Base-by-base conservation (phyloP, 2,329 filamentous ascomycete species). In the Dryadomyces quercus-mongolicae region DNA sequence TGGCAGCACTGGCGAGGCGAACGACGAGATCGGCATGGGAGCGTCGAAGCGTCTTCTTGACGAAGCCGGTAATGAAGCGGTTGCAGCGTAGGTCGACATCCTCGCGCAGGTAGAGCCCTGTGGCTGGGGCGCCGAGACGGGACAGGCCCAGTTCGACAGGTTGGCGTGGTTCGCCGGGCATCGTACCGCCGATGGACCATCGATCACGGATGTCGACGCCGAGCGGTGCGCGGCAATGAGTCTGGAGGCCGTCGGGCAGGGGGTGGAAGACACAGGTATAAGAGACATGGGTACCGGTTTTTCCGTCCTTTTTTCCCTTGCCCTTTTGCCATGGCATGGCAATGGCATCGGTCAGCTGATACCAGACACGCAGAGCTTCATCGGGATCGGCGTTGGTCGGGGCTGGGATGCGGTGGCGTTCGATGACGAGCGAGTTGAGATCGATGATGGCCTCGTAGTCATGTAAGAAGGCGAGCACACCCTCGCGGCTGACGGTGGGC, bases 1-100 rank as follows among this genome's bases (percentile, higher is more conserved):
- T 22, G 2, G 40, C 38, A 13, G 40, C 21, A 1, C 8, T 0
- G 49, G 16, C 20, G 22, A 58, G 52, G 16, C 48, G 56, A 3
- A 85, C 81, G 2, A 92, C 85, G 4, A 95, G 74, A 2, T 77
- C 73, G 10, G 74, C 76, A 62, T 94, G 88, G 0, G 86, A 80
- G 63, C 86, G 87, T 62, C 86, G 86, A 48, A 94, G 75, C 15
- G 87, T 93, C 69, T 82, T 86, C 73, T 87, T 91, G 56, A 95
- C 86, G 63, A 94, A 94, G 8, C 72, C 70, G 0, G 82, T 76
- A 71, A 93, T 78, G 58, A 93, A 72, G 55, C 89, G 71, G 62
- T 90, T 92, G 71, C 88, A 94, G 55, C 78, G 78, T 74, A 95
- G 82, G 58, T 89, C 84, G 50, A 93, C 84, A 60, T 95, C 89